Evolutionary conservation across 495 filamentous ascomycete genomes (phyloP), one percentile per base, ranked within the genome.

Genomic region (Halenospora varia): DNA sequence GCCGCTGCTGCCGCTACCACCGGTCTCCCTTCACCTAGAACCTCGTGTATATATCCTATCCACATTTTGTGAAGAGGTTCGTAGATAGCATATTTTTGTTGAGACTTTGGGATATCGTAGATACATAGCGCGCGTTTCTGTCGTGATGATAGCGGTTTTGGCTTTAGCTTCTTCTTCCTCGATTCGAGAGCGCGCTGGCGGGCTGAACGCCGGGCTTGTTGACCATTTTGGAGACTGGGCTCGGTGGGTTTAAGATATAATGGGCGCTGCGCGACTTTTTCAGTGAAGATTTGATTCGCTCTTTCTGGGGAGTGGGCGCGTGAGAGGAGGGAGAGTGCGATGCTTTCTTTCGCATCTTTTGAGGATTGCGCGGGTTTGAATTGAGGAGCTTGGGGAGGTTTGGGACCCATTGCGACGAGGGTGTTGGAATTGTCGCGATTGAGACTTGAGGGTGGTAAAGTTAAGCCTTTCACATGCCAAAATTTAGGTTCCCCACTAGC

Each of bases 221-320:
- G 87, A 48, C 85, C 85, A 68, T 88, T 81, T 3, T 23, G 4
- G 20, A 81, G 68, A 20, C 69, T 72, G 45, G 59, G 57, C 22
- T 55, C 64, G 0, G 79, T 76, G 13, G 91, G 84, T 41, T 83
- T 81, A 0, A 97, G 83, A 69, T 82, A 83, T 61, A 98, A 84
- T 0, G 91, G 89, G 58, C 90, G 90, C 61, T 88, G 82, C 61
- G 88, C 82, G 66, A 97, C 78, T 69, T 91, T 90, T 53, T 94
- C 87, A 55, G 80, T 77, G 77, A 88, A 90, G 75, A 96, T 87
- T 6, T 79, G 73, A 10, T 71, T 68, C 19, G 89, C 85, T 55
- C 79, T 83, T 44, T 82, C 77, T 19, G 90, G 82, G 26, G 85
- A 82, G 75, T 94, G 88, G 19, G 89, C 89, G 61, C 85, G 85